Percentiles rank a stretch among this genome's conserved stretches.
These are phyloP conservation scores for Marvania coccoides DNA, from an alignment of 139 green algal species.

Conservation along the genomic window DNA sequence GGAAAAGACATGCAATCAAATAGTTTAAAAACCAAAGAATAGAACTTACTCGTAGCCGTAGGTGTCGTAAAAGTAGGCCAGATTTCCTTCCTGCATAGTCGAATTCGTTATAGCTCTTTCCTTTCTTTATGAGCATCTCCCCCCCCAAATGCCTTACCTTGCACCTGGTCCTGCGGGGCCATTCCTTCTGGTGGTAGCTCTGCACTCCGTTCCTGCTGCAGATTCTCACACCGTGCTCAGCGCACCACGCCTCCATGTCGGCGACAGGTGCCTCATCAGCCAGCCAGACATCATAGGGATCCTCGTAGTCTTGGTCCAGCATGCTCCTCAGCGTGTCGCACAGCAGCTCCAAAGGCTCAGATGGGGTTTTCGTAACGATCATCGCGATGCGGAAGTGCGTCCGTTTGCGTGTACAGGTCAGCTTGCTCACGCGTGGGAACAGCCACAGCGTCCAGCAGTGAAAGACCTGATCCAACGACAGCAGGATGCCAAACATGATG, in stretches of 20 bases:
- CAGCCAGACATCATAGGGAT: neutral
- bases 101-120: too few relatives aligned
- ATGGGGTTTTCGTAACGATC: neutral
- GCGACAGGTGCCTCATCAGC: neutral
- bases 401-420: neutral
- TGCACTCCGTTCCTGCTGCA: neutral
- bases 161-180: neutral
- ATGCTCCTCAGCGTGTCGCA: neutral
- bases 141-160: too few relatives aligned
- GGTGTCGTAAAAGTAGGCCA: neutral
- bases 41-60: neutral
- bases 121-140: too few relatives aligned
- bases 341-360: neutral
- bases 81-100: neutral
- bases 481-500: neutral
- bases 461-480: neutral
- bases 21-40: too few relatives aligned
- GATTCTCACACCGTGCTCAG: neutral
- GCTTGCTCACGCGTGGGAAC: neutral
- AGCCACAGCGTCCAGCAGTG: neutral
- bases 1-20: too few relatives aligned
- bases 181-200: neutral
- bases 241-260: neutral
- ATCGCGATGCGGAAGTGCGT: neutral
- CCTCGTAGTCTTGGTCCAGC: neutral